These are phyloP conservation scores for Persicaria tinctoria DNA, from an alignment of 148 eudicot species.

Conservation along the genomic window DNA sequence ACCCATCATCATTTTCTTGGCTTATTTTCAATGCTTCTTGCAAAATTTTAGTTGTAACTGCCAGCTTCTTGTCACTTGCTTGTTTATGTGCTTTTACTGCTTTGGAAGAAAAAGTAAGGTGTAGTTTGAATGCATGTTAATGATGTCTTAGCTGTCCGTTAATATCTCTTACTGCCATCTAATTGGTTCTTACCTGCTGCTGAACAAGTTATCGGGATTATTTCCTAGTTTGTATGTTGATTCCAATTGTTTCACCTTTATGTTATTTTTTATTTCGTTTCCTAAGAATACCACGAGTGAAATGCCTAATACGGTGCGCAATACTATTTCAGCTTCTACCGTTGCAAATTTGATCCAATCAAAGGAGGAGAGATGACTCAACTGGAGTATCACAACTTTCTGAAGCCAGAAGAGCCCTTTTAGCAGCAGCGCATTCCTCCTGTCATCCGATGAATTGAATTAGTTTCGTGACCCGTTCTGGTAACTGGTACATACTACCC, in stretches of 20 bases:
- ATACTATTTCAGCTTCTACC: conserved; percentile 59
- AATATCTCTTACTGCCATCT: not conserved
- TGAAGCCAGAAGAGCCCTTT: conserved; percentile 76
- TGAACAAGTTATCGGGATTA: not conserved
- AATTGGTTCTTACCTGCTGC: not conserved
- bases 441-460: not conserved
- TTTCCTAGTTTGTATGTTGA: too few relatives aligned
- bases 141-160: not conserved
- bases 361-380: conserved; percentile 93
- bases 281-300: not conserved
- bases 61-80: too few relatives aligned
- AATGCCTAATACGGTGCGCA: not conserved
- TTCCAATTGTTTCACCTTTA: not conserved
- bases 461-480: not conserved
- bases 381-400: conserved; percentile 81
- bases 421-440: conserved; percentile 13
- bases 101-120: not conserved
- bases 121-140: not conserved
- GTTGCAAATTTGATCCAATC: conserved; percentile 73
- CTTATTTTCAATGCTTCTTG: not conserved
- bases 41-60: too few relatives aligned
- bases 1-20: not conserved
- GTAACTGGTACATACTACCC: conserved; percentile 11
- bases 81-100: not conserved
- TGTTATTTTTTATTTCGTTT: too few relatives aligned